Percentiles rank a stretch among this genome's conserved stretches.
phyloP scores from a whole-genome alignment of 2,329 filamentous ascomycete species.

The Emergomyces pasteurianus region DNA sequence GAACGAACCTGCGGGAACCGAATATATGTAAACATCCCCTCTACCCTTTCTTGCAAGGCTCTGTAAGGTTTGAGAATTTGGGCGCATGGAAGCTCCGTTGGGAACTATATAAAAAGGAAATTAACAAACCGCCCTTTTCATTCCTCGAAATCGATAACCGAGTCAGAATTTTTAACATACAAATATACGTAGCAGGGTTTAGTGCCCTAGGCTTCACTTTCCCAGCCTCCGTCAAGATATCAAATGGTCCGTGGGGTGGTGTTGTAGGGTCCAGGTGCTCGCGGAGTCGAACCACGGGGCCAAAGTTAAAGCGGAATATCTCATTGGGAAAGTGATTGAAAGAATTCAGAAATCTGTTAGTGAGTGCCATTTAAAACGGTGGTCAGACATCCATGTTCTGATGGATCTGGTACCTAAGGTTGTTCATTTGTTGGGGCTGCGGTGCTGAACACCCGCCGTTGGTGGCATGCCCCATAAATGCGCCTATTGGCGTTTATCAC shows the following conservation, averaged over 20 bases:
- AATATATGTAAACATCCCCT: constrained; percentile 4
- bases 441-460: too few relatives aligned
- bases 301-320: constrained; percentile 3
- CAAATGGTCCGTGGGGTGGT: constrained; percentile 1
- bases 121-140: background rate
- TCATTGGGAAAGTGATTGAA: background rate
- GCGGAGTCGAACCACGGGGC: background rate
- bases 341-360: constrained; percentile 1
- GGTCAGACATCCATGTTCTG: background rate
- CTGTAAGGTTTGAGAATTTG: constrained; percentile 7
- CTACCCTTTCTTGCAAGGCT: constrained; percentile 2
- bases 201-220: constrained; percentile 1
- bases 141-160: background rate
- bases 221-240: background rate
- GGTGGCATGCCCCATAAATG: too few relatives aligned
- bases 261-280: background rate
- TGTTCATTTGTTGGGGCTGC: too few relatives aligned
- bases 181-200: background rate
- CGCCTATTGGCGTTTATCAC: too few relatives aligned
- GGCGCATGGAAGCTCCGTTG: constrained; percentile 9
- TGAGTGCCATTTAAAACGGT: background rate
- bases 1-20: constrained; percentile 7
- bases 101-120: background rate
- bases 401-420: too few relatives aligned
- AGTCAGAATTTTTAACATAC: background rate